Evolutionary conservation across 2,329 filamentous ascomycete species (phyloP).

Genomic region (Drechmeria coniospora): DNA sequence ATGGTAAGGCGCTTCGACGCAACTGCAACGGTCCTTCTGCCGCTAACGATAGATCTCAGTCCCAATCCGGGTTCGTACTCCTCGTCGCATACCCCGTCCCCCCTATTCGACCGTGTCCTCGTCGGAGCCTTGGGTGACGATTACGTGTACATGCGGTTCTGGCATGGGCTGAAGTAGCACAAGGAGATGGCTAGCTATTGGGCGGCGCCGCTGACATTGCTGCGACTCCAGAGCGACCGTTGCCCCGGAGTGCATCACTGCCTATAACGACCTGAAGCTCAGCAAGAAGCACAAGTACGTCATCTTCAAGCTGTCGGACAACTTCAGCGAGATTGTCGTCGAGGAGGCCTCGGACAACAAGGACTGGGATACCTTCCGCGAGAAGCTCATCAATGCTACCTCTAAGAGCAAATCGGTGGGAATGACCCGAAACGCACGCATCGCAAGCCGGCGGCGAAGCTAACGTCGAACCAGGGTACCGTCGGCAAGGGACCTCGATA

Average conservation of each 20-base stretch:
- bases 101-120: slow-evolving; percentile 1
- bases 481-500: slow-evolving; percentile 60
- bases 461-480: slow-evolving; percentile 27
- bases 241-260: slow-evolving; percentile 51
- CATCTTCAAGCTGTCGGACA: slow-evolving; percentile 75
- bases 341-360: slow-evolving; percentile 53
- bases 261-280: slow-evolving; percentile 74
- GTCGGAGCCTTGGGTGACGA: slow-evolving; percentile 4
- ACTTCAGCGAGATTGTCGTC: slow-evolving; percentile 69
- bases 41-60: slow-evolving; percentile 23
- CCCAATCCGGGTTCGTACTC: slow-evolving; percentile 51
- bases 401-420: slow-evolving; percentile 57
- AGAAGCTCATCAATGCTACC: slow-evolving; percentile 60
- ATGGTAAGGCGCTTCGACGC: slow-evolving; percentile 21
- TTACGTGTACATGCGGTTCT: slow-evolving; percentile 6
- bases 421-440: too few species aligned
- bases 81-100: slow-evolving; percentile 6
- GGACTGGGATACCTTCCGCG: slow-evolving; percentile 59
- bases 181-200: too few species aligned
- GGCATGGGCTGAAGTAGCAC: slow-evolving; percentile 6
- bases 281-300: slow-evolving; percentile 72
- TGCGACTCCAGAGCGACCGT: slow-evolving; percentile 47
- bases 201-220: slow-evolving; percentile 11
- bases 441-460: too few species aligned
- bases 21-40: neutral